Percentiles rank a stretch among this genome's conserved stretches.
phyloP scores from a whole-genome alignment of 73 alveolate species.

The Tetrahymena borealis region DNA sequence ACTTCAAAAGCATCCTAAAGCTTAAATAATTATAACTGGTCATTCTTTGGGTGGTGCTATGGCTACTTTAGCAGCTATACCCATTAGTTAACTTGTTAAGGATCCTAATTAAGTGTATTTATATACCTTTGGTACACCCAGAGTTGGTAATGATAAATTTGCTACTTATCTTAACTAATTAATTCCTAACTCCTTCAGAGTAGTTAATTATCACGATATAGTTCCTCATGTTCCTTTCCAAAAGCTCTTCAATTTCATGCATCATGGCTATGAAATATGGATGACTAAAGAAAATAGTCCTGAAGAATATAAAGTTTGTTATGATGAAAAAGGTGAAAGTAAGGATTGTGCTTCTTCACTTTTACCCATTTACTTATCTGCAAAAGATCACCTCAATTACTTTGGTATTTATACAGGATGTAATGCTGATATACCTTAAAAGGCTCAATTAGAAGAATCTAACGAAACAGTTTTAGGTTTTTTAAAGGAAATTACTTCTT shows the following conservation, averaged over 20 bases:
- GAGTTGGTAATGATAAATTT: neutral
- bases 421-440: neutral
- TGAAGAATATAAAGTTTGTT: neutral
- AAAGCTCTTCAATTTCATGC: neutral
- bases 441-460: neutral
- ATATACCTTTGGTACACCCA: neutral
- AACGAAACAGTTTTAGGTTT: too few species aligned
- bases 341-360: neutral
- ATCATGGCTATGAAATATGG: neutral
- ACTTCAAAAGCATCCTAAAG: neutral
- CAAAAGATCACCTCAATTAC: neutral
- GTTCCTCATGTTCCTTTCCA: neutral
- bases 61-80: constrained; percentile 1
- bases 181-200: neutral
- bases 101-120: neutral
- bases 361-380: neutral
- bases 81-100: neutral
- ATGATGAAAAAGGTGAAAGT: neutral
- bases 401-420: neutral
- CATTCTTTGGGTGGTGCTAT: constrained; percentile 6
- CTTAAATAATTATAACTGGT: neutral
- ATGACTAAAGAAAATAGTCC: neutral
- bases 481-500: too few species aligned
- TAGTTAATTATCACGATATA: neutral
- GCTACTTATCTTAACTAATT: neutral